Base-by-base conservation (phyloP, 768 basidiomycete genomes). In the Serendipita vermifera region DNA sequence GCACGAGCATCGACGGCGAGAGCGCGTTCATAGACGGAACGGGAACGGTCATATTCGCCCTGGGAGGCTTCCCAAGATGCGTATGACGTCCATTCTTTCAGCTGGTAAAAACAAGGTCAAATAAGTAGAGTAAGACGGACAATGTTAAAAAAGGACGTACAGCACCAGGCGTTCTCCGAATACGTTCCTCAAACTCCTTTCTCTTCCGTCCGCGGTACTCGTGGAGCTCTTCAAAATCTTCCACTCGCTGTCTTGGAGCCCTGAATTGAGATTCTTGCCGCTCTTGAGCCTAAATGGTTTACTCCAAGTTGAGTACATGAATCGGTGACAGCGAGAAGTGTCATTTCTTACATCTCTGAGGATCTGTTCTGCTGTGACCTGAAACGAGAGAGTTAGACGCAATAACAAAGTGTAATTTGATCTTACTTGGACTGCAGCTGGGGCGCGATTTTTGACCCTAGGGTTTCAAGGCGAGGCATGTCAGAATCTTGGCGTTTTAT, bases 351-450 rank as follows among this genome's bases (percentile, higher is more conserved):
- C 88, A 75, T 99, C 96, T 64, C 96, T 85, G 7, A 99, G 75
- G 38, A 99, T 82, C 71, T 99, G 96, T 71, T 98, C 96, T 13
- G 96, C 90, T 57, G 96, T 98, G 71, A 98, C 93, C 90, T 97
- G 70, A 43, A 22, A 58, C 36, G 41, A 17, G 51, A 59, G 46
- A 55, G 35, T 31, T 58, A 63, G 51, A 68, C 59, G 24, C 26
- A 60, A 58, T 29, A 54, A 53, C 48, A 55, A 46, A 32, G 38
- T 33, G 54, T 46, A 61, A 29, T 31, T 55, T 57, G 36, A 15
- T 54, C 79, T 60, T 54, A 87, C 90, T 70, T 94, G 91, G 59
- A 97, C 76, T 58, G 90, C 86, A 48, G 94, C 94, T 36, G 94
- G 85, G 15, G 94, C 94, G 54, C 94, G 79, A 70, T 98, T 98